phyloP scores from a whole-genome alignment of 1,139 yeast genomes.

The Hemisphaericaspora xylofermentans region DNA sequence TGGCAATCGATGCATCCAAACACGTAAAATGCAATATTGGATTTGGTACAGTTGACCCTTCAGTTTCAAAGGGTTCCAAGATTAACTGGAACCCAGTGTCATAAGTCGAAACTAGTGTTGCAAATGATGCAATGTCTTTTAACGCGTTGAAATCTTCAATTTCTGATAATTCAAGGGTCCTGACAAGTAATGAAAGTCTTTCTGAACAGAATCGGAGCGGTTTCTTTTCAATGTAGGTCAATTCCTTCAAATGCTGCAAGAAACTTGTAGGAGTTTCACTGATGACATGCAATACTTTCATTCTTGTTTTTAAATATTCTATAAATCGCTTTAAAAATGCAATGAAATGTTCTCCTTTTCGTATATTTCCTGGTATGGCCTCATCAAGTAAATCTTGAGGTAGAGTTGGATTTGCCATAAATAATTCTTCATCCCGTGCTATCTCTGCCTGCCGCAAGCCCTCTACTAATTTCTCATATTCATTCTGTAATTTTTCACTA shows the following conservation, averaged over 20 bases:
- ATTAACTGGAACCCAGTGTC: slow-evolving; percentile 90
- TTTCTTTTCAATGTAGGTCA: slow-evolving; percentile 88
- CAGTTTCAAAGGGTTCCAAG: slow-evolving; percentile 94
- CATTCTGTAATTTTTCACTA: slow-evolving; percentile 79
- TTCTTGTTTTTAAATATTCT: slow-evolving; percentile 91
- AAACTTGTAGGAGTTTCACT: slow-evolving; percentile 96
- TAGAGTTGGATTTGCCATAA: slow-evolving; percentile 84
- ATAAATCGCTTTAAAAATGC: slow-evolving; percentile 89
- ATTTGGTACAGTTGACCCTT: slow-evolving; percentile 95
- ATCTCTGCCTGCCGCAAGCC: slow-evolving; percentile 81
- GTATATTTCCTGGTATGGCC: slow-evolving; percentile 94
- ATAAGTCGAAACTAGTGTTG: slow-evolving; percentile 91
- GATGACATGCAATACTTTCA: slow-evolving; percentile 95
- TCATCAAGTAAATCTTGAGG: slow-evolving; percentile 85
- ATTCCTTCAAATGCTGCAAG: slow-evolving; percentile 85
- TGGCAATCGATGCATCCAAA: slow-evolving; percentile 95
- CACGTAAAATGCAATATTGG: slow-evolving; percentile 95
- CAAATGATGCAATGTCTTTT: slow-evolving; percentile 95
- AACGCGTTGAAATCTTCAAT: slow-evolving; percentile 91
- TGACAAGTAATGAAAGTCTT: slow-evolving; percentile 78
- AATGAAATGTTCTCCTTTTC: slow-evolving; percentile 95
- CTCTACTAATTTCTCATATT: slow-evolving; percentile 85
- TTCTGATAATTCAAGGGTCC: slow-evolving; percentile 83
- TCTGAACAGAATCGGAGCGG: slow-evolving; percentile 93
- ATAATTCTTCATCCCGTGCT: slow-evolving; percentile 72